Percentiles rank a stretch among this genome's conserved stretches.
phyloP scores from a whole-genome alignment of 768 basidiomycete species.

The Hebeloma cylindrosporum region DNA sequence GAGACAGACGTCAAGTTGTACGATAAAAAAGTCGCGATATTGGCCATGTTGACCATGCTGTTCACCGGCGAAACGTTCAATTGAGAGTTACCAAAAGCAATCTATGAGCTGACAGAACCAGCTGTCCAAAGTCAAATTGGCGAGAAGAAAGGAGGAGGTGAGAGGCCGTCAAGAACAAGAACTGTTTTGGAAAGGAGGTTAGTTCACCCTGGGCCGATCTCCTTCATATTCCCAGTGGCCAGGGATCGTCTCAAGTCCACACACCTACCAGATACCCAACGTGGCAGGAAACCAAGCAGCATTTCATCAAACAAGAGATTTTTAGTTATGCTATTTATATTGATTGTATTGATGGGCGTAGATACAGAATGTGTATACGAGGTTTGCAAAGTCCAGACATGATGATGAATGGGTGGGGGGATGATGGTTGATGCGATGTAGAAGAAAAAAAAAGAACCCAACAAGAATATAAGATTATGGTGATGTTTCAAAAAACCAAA shows the following conservation, averaged over 20 bases:
- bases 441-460: slow-evolving; percentile 20
- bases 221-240: too few relatives aligned
- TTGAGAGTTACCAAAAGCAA: too few relatives aligned
- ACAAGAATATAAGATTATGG: slow-evolving; percentile 24
- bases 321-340: slow-evolving; percentile 13
- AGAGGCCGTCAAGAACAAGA: too few relatives aligned
- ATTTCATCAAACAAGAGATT: not conserved
- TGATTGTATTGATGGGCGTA: slow-evolving; percentile 18
- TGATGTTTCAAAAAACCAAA: slow-evolving; percentile 20
- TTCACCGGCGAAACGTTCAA: too few relatives aligned
- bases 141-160: too few relatives aligned
- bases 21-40: slow-evolving; percentile 16
- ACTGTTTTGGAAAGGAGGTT: too few relatives aligned
- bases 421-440: slow-evolving; percentile 39
- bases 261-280: too few relatives aligned
- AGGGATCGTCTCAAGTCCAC: too few relatives aligned
- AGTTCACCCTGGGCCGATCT: too few relatives aligned
- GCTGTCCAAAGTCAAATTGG: not conserved
- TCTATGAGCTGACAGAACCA: not conserved
- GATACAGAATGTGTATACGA: slow-evolving; percentile 31
- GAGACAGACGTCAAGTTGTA: slow-evolving; percentile 21
- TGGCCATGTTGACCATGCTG: slow-evolving; percentile 15
- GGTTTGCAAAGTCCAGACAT: slow-evolving; percentile 21
- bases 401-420: slow-evolving; percentile 32
- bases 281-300: too few relatives aligned